Evolutionary conservation across 495 filamentous ascomycete species (phyloP), one percentile per base, ranked within the genome.

Genomic region (Diplogelasinospora grovesii): DNA sequence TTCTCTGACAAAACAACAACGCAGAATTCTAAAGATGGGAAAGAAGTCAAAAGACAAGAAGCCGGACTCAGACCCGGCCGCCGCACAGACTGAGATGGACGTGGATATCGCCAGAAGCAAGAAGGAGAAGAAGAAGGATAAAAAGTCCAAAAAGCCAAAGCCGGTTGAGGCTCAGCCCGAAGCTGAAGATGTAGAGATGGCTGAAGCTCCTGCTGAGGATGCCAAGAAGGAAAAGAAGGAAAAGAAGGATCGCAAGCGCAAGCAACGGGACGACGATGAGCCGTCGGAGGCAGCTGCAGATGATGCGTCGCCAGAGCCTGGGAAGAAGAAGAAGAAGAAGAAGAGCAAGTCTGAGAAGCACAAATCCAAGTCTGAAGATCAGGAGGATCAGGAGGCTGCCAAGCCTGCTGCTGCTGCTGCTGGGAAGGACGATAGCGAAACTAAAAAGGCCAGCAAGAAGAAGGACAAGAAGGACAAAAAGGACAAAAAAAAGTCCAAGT

Each of bases 81-180:
- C 30, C 30, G 16, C 30, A 15, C n/a, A n/a, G n/a, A n/a, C n/a
- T n/a, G n/a, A n/a, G n/a, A n/a, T n/a, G n/a, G n/a, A n/a, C n/a
- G n/a, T n/a, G n/a, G 22, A 3, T 29, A 10, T 39, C 8, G 14
- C 19, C 10, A 39, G 20, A 13, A 31, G 22, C 15, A 44, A 22
- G 10, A 38, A 37, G 23, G 27, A 36, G 1, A 36, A 48, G 24
- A 59, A 56, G 40, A 35, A 54, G 37, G 60, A 66, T 42, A 54
- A 57, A 45, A 53, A 58, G 44, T 46, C 28, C 18, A 53, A 46
- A 30, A 8, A n/a, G 4, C n/a, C 5, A 32, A 32, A 15, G 2
- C 14, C 54, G 49, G 18, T 16, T 56, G 28, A 45, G 41, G 19
- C 21, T 4, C n/a, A 10, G n/a, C 8, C 27, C 15, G 35, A 11